Evolutionary conservation across 805 yeast species (phyloP).

Genomic region (Candida maesae): DNA sequence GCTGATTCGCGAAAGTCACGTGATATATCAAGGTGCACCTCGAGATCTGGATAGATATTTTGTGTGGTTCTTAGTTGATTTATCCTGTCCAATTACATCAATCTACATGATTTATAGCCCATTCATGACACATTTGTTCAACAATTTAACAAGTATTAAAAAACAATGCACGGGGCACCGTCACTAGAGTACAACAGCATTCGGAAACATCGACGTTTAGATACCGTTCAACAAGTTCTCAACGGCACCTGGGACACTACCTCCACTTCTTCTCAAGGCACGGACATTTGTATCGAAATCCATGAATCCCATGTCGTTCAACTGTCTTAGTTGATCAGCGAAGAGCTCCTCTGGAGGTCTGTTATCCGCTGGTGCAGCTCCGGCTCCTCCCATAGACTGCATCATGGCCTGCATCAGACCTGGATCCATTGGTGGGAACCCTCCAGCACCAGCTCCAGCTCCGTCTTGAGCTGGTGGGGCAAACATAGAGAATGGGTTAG

Average conservation of each 20-base stretch:
- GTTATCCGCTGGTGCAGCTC: slow-evolving; percentile 37
- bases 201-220: neutral
- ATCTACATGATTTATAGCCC: too few species aligned
- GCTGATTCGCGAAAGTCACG: too few species aligned
- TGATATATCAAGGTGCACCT: too few species aligned
- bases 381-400: slow-evolving; percentile 34
- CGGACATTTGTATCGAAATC: slow-evolving; percentile 90
- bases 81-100: too few species aligned
- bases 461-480: slow-evolving; percentile 5
- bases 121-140: too few species aligned
- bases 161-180: too few species aligned
- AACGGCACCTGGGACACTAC: slow-evolving; percentile 95
- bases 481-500: slow-evolving; percentile 40
- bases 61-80: too few species aligned
- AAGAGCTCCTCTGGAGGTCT: slow-evolving; percentile 81
- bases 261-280: slow-evolving; percentile 93
- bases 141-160: too few species aligned
- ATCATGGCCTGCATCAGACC: slow-evolving; percentile 42
- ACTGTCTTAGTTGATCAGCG: slow-evolving; percentile 66
- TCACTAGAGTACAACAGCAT: too few species aligned
- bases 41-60: too few species aligned
- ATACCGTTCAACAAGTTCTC: slow-evolving; percentile 72
- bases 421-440: slow-evolving; percentile 34
- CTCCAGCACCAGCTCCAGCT: slow-evolving; percentile 1
- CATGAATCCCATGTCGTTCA: slow-evolving; percentile 81